Conservation (phyloP, 192 early-diverging fungal species). For the Coemansia sp. region DNA sequence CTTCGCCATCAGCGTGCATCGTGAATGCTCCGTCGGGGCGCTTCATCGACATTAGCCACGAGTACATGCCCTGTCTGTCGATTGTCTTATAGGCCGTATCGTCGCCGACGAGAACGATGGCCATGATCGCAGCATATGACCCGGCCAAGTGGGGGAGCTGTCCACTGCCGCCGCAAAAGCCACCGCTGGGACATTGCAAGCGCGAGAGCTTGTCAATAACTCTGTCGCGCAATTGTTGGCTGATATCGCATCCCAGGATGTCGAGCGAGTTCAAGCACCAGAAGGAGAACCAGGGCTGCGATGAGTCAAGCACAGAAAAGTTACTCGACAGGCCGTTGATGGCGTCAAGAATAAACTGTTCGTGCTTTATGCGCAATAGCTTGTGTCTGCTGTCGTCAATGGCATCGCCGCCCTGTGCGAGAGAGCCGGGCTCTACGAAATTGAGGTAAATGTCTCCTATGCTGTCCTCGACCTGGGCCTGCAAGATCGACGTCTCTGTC, state of each 20-base stretch:
- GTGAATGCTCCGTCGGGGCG: constrained; percentile 84
- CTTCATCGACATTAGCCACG: constrained; percentile 83
- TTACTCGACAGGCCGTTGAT: constrained; percentile 56
- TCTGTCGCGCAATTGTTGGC: constrained; percentile 49
- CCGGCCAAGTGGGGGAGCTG: constrained; percentile 88
- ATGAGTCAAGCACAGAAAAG: constrained; percentile 76
- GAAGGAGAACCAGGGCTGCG: constrained; percentile 87
- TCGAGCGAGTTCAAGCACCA: constrained; percentile 88
- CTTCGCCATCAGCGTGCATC: constrained; percentile 91
- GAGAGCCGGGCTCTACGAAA: constrained; percentile 15
- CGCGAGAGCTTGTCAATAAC: constrained; percentile 56
- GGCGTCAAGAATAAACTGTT: constrained; percentile 56
- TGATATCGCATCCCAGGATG: constrained; percentile 64
- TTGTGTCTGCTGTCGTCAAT: constrained; percentile 30
- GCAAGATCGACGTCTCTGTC: constrained; percentile 41
- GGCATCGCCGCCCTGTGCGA: constrained; percentile 19
- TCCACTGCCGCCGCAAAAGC: constrained; percentile 79
- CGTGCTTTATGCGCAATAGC: constrained; percentile 61
- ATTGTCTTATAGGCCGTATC: constrained; percentile 63
- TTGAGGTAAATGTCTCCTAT: constrained; percentile 30
- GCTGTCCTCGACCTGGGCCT: constrained; percentile 44
- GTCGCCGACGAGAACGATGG: constrained; percentile 73
- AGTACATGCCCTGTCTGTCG: constrained; percentile 59
- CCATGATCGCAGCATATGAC: constrained; percentile 86
- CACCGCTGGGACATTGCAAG: constrained; percentile 73